Evolutionary conservation across 306 rosid genomes (phyloP).

Genomic region (Fragaria nilgerrensis): DNA sequence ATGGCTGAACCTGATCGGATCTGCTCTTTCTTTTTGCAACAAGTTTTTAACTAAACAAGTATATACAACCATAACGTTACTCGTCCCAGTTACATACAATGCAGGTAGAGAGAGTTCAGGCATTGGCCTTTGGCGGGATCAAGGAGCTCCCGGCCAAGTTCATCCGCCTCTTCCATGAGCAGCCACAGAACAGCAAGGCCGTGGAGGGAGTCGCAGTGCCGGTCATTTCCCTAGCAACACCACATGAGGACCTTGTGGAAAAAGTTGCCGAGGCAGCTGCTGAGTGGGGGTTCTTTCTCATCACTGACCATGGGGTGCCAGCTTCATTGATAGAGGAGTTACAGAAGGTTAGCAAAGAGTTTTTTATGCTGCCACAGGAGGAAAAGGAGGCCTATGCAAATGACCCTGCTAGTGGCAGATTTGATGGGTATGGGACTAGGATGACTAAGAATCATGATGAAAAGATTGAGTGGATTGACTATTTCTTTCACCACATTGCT

Average conservation of each 20-base stretch:
- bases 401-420: conserved; percentile 48
- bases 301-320: conserved; percentile 54
- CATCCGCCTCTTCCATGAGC: conserved; percentile 28
- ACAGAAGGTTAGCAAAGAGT: conserved; percentile 46
- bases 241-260: conserved; percentile 18
- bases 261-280: conserved; percentile 28
- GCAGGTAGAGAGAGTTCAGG: conserved; percentile 29
- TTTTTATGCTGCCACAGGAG: conserved; percentile 47
- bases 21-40: background rate
- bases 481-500: conserved; percentile 49
- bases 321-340: conserved; percentile 37
- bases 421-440: conserved; percentile 66
- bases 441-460: conserved; percentile 54
- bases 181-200: conserved; percentile 34
- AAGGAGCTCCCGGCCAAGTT: conserved; percentile 25
- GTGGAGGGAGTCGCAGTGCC: conserved; percentile 29
- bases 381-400: conserved; percentile 59
- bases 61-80: background rate
- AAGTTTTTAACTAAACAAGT: too few species aligned
- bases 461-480: conserved; percentile 69
- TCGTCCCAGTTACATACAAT: background rate
- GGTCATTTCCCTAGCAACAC: conserved; percentile 31
- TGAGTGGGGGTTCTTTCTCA: conserved; percentile 54
- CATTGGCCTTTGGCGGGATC: conserved; percentile 14
- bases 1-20: background rate